Percentiles rank a stretch among this genome's conserved stretches.
Evolutionary conservation across 1,284 basidiomycete species (phyloP).

Genomic region (Cryptococcus maquisensis): DNA sequence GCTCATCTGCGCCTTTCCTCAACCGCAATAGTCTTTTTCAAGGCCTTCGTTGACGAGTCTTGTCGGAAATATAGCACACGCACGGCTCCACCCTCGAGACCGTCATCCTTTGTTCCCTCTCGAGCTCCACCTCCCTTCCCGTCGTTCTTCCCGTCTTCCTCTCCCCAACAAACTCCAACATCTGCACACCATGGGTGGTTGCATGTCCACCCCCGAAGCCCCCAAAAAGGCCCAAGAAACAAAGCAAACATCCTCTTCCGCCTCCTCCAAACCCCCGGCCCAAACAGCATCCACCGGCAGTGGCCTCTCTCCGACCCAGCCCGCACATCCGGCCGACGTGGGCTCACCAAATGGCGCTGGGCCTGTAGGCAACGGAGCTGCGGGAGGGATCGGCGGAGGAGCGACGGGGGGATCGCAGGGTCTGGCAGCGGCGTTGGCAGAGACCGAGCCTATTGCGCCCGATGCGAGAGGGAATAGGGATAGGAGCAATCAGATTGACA

Average conservation of each 20-base stretch:
- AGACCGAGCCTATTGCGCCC: conserved; percentile 18
- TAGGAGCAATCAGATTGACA: conserved; percentile 58
- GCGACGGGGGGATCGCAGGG: conserved; percentile 21
- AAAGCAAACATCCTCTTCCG: conserved; percentile 2
- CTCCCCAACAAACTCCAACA: background rate
- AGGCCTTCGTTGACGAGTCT: too few relatives aligned
- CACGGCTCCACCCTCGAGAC: background rate
- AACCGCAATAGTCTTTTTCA: too few relatives aligned
- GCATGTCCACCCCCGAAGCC: conserved; percentile 13
- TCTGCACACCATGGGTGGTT: conserved; percentile 7
- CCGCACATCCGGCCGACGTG: too few relatives aligned
- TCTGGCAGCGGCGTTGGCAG: conserved; percentile 34
- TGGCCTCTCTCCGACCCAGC: background rate
- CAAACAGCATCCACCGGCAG: background rate
- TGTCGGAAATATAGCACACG: too few relatives aligned
- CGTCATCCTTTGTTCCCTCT: background rate
- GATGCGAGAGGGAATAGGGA: conserved; percentile 54
- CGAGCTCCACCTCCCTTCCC: background rate
- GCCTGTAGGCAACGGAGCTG: too few relatives aligned
- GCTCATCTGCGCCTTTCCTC: too few relatives aligned
- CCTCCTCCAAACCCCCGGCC: background rate
- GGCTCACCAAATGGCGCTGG: too few relatives aligned
- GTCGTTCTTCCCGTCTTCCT: background rate
- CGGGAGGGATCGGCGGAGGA: too few relatives aligned
- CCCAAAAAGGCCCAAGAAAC: conserved; percentile 7